A percentile compares a stretch with the other conserved stretches of the same genome.
These are phyloP conservation scores for Azolla pinnata DNA, from an alignment of 75 land plant genomes.

Conservation along the genomic window DNA sequence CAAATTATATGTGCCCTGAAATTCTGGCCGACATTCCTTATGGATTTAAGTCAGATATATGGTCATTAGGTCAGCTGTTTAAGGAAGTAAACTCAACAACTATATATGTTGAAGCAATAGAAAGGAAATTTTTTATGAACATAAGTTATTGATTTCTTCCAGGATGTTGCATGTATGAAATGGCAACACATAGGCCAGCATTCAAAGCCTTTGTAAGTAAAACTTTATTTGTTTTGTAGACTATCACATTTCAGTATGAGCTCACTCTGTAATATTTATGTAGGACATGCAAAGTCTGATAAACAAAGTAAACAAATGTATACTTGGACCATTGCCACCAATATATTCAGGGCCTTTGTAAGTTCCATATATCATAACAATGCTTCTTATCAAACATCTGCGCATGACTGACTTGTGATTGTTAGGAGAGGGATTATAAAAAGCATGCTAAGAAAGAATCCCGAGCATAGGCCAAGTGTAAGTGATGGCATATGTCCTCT, in stretches of 20 bases:
- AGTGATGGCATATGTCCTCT: slow-evolving; percentile 19
- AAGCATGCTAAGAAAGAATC: slow-evolving; percentile 92
- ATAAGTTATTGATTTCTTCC: not conserved
- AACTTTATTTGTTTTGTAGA: too few relatives aligned
- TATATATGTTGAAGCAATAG: not conserved
- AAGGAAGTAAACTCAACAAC: not conserved
- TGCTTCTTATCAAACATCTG: not conserved
- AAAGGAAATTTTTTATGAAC: not conserved
- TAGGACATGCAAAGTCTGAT: slow-evolving; percentile 98
- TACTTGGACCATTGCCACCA: slow-evolving; percentile 80
- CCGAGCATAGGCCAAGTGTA: slow-evolving; percentile 92
- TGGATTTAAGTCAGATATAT: slow-evolving; percentile 86
- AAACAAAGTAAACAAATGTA: slow-evolving; percentile 84
- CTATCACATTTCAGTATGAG: too few relatives aligned
- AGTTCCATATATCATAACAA: slow-evolving; percentile 20
- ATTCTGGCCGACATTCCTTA: slow-evolving; percentile 93
- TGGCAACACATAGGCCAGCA: slow-evolving; percentile 84
- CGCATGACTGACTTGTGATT: too few relatives aligned
- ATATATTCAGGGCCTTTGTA: slow-evolving; percentile 79
- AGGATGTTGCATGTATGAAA: slow-evolving; percentile 98
- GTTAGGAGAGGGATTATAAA: slow-evolving; percentile 86
- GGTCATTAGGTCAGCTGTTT: slow-evolving; percentile 61
- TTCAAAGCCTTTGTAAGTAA: slow-evolving; percentile 99
- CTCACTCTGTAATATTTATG: not conserved
- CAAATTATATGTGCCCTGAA: slow-evolving; percentile 88